A percentile compares a stretch with the other conserved stretches of the same genome.
phyloP scores from a whole-genome alignment of 176 grass and related monocot genomes.

The Dendrocalamus sinicus region DNA sequence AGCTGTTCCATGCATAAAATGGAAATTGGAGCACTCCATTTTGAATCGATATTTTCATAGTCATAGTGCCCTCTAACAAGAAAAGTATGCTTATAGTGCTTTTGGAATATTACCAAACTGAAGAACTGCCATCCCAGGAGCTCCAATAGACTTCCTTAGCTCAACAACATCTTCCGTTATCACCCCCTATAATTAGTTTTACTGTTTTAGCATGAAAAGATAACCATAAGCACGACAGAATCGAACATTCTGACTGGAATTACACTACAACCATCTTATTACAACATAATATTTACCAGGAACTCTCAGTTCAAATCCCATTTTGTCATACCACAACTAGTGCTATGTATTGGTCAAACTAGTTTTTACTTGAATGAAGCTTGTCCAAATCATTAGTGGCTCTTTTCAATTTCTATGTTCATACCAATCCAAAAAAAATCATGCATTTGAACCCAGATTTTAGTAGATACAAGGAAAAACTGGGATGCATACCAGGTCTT shows the following conservation, averaged over 20 bases:
- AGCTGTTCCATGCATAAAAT: constrained; percentile 48
- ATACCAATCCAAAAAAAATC: not conserved
- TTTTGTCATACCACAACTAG: not conserved
- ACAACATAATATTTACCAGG: not conserved
- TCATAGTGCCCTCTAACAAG: constrained; percentile 4
- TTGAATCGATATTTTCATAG: not conserved
- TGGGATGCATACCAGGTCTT: constrained; percentile 75
- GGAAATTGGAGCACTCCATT: constrained; percentile 2
- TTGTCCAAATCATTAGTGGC: not conserved
- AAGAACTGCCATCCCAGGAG: constrained; percentile 97
- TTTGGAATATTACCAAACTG: constrained; percentile 74
- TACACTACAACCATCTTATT: not conserved
- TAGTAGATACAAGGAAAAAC: constrained; percentile 1
- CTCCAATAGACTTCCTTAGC: constrained; percentile 83
- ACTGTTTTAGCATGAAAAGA: constrained; percentile 17
- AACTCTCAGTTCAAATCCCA: constrained; percentile 18
- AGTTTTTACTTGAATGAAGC: not conserved
- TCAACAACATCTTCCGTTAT: constrained; percentile 95
- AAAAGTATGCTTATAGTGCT: constrained; percentile 13
- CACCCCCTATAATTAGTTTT: constrained; percentile 68
- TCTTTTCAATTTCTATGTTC: not conserved
- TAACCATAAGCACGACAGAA: not conserved
- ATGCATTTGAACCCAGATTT: not conserved
- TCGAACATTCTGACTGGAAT: not conserved
- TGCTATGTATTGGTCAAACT: not conserved